Evolutionary conservation across 2,329 filamentous ascomycete genomes (phyloP).

Genomic region (Fusarium sterilihyphosum): DNA sequence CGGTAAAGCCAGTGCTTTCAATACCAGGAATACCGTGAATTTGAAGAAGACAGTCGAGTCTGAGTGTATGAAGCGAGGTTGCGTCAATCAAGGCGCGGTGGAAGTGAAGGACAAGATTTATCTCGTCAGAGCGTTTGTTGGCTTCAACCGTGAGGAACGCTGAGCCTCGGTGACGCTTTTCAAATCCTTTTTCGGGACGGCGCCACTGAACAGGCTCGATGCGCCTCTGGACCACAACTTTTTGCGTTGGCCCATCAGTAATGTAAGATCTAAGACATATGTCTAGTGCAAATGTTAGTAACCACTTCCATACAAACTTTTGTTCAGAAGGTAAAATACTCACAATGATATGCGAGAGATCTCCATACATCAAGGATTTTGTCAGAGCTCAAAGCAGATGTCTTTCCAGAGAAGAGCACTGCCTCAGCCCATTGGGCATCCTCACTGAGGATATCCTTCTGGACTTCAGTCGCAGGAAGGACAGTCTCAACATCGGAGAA

Average conservation of each 20-base stretch:
- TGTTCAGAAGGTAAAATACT: background rate
- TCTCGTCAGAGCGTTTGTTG: background rate
- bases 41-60: background rate
- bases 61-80: background rate
- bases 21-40: slow-evolving; percentile 3
- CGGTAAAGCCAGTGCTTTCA: slow-evolving; percentile 1
- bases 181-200: background rate
- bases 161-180: background rate
- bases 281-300: background rate
- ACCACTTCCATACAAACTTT: accelerated
- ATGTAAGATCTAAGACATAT: slow-evolving; percentile 11
- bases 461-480: slow-evolving; percentile 1
- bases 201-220: slow-evolving; percentile 6
- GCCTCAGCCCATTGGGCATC: slow-evolving; percentile 17
- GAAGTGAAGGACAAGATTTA: slow-evolving; percentile 7
- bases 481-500: background rate
- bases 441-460: slow-evolving; percentile 5
- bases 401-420: background rate
- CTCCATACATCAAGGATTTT: slow-evolving; percentile 4
- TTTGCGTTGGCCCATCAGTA: background rate
- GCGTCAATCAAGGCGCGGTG: background rate
- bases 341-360: slow-evolving; percentile 2
- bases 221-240: background rate
- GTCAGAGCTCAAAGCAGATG: background rate
- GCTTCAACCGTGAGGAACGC: background rate